Base-by-base conservation (phyloP, 345 rosid genomes). In the Sisymbrium altissimum region DNA sequence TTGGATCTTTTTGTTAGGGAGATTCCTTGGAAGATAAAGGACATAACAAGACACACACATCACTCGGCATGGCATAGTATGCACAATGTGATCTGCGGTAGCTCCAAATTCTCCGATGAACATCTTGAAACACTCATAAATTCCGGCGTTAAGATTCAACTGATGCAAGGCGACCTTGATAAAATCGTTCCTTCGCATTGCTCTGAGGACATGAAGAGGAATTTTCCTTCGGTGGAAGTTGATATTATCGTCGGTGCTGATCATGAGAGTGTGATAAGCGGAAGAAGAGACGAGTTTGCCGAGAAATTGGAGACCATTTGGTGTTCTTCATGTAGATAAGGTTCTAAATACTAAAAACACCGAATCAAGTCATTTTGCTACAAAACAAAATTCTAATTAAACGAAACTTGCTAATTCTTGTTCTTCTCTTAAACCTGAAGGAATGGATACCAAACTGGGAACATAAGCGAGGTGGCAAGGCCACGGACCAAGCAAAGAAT, bases 41-140 rank as follows among this genome's bases (percentile, higher is more conserved):
- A 88, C 79, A 48, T 88, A 73, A 82, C 94, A 1, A 86, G 82
- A 73, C 97, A 89, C 81, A 88, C 98, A 18, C 98, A 93, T 81
- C 96, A 80, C 80, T 91, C 98, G 0, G 96, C 94, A 59, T 93
- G 94, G 96, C 92, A 89, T 60, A 80, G 84, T 36, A 89, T 91
- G 97, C 97, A 91, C 64, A 93, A 89, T 72, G 92, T 89, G 54
- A 77, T 91, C 60, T 93, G 96, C 35, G 89, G 94, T 17, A 92
- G 87, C 27, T 83, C 85, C 4, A 93, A 83, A 79, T 83, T 72
- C 13, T 41, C 73, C 66, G 94, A 87, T 66, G 80, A 76, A 9
- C 84, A 80, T 73, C 75, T 90, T 60, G 70, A 80, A 68, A 79
- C 72, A 1, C 64, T 86, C 32, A 64, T 57, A 4, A 64, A 72